phyloP scores from a whole-genome alignment of 2,329 filamentous ascomycete genomes.

The Cladosporium velox region DNA sequence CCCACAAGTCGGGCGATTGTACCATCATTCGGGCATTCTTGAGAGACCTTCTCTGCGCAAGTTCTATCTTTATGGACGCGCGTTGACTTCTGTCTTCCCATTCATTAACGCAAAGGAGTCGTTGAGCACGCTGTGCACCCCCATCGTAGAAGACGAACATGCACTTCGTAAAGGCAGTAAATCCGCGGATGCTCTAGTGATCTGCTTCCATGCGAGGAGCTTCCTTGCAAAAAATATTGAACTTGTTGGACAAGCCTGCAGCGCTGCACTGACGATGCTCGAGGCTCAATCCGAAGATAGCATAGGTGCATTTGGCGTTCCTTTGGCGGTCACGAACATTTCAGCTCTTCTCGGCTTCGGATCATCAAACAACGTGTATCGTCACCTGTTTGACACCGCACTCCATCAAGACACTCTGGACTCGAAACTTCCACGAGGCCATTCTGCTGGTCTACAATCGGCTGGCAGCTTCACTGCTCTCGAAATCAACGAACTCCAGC shows the following conservation, averaged over 20 bases:
- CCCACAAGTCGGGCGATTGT: slow-evolving; percentile 74
- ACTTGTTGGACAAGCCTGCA: slow-evolving; percentile 48
- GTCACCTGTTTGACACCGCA: slow-evolving; percentile 36
- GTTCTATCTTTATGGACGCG: slow-evolving; percentile 71
- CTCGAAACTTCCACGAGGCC: slow-evolving; percentile 17
- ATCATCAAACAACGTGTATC: slow-evolving; percentile 50
- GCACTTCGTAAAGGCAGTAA: slow-evolving; percentile 38
- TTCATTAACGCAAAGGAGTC: slow-evolving; percentile 70
- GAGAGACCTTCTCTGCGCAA: slow-evolving; percentile 72
- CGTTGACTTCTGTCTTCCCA: slow-evolving; percentile 66
- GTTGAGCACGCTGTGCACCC: slow-evolving; percentile 67
- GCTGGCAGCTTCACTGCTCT: neutral
- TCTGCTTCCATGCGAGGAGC: slow-evolving; percentile 61
- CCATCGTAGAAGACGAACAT: slow-evolving; percentile 44
- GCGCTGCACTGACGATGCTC: slow-evolving; percentile 57
- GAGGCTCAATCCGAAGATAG: slow-evolving; percentile 57
- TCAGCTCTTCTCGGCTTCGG: slow-evolving; percentile 59
- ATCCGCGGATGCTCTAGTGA: slow-evolving; percentile 52
- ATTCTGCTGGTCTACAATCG: neutral
- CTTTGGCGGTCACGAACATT: slow-evolving; percentile 60
- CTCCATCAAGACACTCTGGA: slow-evolving; percentile 25
- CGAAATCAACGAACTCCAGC: neutral
- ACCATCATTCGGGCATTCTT: slow-evolving; percentile 84
- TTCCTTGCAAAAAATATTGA: slow-evolving; percentile 57
- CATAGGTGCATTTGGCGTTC: slow-evolving; percentile 47